Percentiles rank a stretch among this genome's conserved stretches.
Evolutionary conservation across 345 rosid species (phyloP).

Genomic region (Sisymbrium altissimum): DNA sequence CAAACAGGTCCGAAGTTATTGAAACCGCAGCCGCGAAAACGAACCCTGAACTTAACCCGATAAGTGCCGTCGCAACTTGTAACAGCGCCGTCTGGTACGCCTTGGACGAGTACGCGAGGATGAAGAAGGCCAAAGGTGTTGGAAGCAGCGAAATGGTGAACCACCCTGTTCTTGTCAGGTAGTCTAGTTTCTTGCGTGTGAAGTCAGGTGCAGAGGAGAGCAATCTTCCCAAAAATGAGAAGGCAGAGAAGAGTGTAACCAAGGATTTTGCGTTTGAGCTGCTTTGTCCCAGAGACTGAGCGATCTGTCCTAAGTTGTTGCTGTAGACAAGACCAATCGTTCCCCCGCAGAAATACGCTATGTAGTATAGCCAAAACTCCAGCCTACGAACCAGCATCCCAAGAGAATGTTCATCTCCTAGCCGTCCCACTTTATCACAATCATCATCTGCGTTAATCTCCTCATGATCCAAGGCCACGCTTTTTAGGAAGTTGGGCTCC

Average conservation of each 20-base stretch:
- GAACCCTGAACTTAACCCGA: conserved; percentile 80
- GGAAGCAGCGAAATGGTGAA: conserved; percentile 61
- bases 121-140: conserved; percentile 60
- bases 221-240: conserved; percentile 81
- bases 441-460: conserved; percentile 35
- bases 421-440: conserved; percentile 34
- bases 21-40: conserved; percentile 77
- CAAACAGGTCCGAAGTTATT: conserved; percentile 79
- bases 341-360: conserved; percentile 72
- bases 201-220: conserved; percentile 81
- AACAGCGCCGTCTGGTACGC: conserved; percentile 25
- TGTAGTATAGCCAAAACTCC: conserved; percentile 82
- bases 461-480: conserved; percentile 22
- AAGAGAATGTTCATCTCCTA: conserved; percentile 75
- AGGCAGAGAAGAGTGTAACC: conserved; percentile 68
- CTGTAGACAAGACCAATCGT: conserved; percentile 82
- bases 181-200: conserved; percentile 44
- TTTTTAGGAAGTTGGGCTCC: conserved; percentile 67
- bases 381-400: conserved; percentile 40
- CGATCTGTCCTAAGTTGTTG: conserved; percentile 82
- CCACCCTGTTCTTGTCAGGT: conserved; percentile 80
- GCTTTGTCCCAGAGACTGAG: conserved; percentile 58
- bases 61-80: conserved; percentile 46
- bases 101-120: conserved; percentile 51
- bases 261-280: conserved; percentile 37